Conservation (phyloP, 257 asterid genomes). For the Striga asiatica region DNA sequence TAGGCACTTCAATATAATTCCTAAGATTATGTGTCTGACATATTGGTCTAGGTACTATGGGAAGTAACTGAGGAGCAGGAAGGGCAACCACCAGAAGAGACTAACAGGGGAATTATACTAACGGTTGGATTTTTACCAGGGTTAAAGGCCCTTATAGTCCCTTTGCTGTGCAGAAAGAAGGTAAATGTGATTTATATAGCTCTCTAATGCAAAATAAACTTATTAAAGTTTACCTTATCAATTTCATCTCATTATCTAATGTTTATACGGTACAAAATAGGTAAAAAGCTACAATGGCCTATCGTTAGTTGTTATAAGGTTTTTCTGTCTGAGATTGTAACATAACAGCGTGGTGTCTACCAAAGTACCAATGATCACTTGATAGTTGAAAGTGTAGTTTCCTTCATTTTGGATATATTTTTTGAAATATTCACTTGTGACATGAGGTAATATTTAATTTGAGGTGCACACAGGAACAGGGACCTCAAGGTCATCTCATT, state of each 20-base stretch:
- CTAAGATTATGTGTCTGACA: conserved; percentile 14
- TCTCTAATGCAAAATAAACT: neutral
- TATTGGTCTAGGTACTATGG: conserved; percentile 51
- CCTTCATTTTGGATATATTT: neutral
- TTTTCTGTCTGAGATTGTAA: conserved; percentile 8
- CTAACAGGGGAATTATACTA: conserved; percentile 37
- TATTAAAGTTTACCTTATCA: neutral
- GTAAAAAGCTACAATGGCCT: conserved; percentile 2
- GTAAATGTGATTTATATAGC: conserved; percentile 17
- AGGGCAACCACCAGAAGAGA: neutral
- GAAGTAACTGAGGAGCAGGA: conserved; percentile 30
- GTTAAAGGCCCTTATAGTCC: conserved; percentile 42
- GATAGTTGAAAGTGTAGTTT: neutral
- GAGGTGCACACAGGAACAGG: conserved; percentile 24
- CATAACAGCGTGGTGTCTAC: neutral
- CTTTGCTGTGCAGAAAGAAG: conserved; percentile 22
- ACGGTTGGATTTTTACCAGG: conserved; percentile 73
- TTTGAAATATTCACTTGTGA: conserved; percentile 5
- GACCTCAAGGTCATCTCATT: conserved; percentile 18
- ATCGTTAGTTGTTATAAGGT: neutral
- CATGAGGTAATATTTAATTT: conserved; percentile 8
- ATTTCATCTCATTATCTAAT: conserved; percentile 8
- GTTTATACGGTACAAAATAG: neutral
- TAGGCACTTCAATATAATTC: too few relatives aligned
- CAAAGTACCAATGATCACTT: neutral